Evolutionary conservation across 2,329 filamentous ascomycete genomes (phyloP).

Genomic region (Exophiala oligosperma): DNA sequence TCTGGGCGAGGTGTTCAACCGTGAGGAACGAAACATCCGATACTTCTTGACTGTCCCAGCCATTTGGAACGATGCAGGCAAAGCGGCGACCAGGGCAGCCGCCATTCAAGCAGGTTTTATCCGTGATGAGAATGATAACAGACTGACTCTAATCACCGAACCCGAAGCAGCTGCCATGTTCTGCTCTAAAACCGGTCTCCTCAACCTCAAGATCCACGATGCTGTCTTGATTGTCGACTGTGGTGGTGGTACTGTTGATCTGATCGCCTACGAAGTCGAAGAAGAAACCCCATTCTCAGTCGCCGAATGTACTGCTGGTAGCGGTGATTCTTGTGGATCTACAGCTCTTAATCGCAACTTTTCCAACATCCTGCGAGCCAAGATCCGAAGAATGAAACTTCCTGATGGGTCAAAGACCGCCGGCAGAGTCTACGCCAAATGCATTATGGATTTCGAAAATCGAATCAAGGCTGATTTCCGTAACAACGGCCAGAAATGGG

Average conservation of each 20-base stretch:
- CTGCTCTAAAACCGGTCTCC: slow-evolving; percentile 91
- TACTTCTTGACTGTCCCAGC: slow-evolving; percentile 99
- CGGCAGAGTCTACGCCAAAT: slow-evolving; percentile 98
- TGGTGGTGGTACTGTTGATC: slow-evolving; percentile 95
- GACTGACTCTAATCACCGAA: slow-evolving; percentile 90
- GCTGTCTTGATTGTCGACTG: slow-evolving; percentile 98
- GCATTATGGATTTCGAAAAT: slow-evolving; percentile 99
- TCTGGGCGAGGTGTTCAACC: slow-evolving; percentile 93
- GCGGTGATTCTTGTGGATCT: slow-evolving; percentile 96
- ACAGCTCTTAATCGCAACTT: slow-evolving; percentile 97
- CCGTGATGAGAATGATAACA: slow-evolving; percentile 95
- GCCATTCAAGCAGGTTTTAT: slow-evolving; percentile 97
- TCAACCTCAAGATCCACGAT: slow-evolving; percentile 97
- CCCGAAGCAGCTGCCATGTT: slow-evolving; percentile 97
- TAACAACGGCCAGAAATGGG: slow-evolving; percentile 99
- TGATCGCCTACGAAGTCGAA: slow-evolving; percentile 98
- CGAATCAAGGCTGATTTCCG: slow-evolving; percentile 99
- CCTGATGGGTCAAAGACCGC: slow-evolving; percentile 95
- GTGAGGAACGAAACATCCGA: slow-evolving; percentile 95
- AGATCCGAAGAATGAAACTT: slow-evolving; percentile 99
- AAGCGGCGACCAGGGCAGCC: slow-evolving; percentile 91
- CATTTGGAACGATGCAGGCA: slow-evolving; percentile 98
- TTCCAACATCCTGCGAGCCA: slow-evolving; percentile 94
- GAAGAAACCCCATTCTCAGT: slow-evolving; percentile 97
- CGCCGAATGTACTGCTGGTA: slow-evolving; percentile 94